Base-by-base conservation (phyloP, 495 filamentous ascomycete genomes). In the Xylaria palmicola region DNA sequence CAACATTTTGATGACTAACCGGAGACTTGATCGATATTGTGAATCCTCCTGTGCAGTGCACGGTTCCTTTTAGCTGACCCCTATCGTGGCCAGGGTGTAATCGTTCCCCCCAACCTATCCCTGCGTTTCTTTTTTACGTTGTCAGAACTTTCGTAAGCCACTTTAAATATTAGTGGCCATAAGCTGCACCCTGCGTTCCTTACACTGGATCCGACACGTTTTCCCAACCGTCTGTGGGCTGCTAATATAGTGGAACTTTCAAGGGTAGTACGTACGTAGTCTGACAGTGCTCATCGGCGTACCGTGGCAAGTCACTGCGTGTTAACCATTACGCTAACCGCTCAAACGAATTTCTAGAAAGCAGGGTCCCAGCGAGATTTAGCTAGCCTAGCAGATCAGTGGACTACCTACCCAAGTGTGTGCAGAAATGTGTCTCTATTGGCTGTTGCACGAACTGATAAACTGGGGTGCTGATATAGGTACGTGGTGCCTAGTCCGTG, bases 281-380 rank as follows among this genome's bases (percentile, higher is more conserved):
- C n/a, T n/a, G n/a, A n/a, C n/a, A n/a, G n/a, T n/a, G n/a, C n/a
- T n/a, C n/a, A n/a, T n/a, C n/a, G n/a, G n/a, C n/a, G n/a, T 44
- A 40, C 36, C 5, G 12, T n/a, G 22, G 15, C 12, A 20, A 34
- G 13, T 1, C 20, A 44, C 27, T 44, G 53, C 32, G 26, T 40
- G 34, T 56, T 13, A 43, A 12, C 17, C 22, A 34, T 37, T 39
- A 29, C 22, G 10, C 6, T 36, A 57, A 26, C 24, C 26, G 36
- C 19, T 29, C 55, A 48, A 57, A 48, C 40, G 55, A 48, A 57
- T 22, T 57, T 57, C 55, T 57, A 57, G 55, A 57, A 56, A 37
- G 29, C 55, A 57, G 41, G 55, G 41, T 48, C 27, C 13, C n/a
- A 51, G 40, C 26, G 22, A 44, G 39, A 56, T 17, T 44, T 44